A percentile compares a stretch with the other conserved stretches of the same genome.
Evolutionary conservation across 2,329 filamentous ascomycete species (phyloP).

Genomic region (Aspergillus ochraceus): DNA sequence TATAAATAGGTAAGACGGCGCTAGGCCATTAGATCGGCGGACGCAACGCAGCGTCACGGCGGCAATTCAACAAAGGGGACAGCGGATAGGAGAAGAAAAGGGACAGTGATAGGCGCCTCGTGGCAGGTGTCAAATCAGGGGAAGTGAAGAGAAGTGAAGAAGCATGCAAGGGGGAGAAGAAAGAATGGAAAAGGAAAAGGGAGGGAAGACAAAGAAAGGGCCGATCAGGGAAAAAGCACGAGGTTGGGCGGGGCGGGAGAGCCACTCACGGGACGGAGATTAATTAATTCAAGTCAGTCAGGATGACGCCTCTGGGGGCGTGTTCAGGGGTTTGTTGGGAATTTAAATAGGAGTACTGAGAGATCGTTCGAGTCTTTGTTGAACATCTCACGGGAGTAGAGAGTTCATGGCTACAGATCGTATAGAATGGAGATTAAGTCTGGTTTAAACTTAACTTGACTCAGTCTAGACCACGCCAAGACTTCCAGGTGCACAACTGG

Average conservation of each 20-base stretch:
- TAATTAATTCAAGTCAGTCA: neutral
- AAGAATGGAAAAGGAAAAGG: neutral
- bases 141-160: neutral
- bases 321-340: no score
- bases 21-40: neutral
- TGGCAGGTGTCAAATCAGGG: neutral
- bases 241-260: neutral
- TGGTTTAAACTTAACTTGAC: no score
- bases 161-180: neutral
- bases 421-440: no score
- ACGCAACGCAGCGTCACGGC: neutral
- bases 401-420: no score
- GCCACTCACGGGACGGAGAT: neutral
- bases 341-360: no score
- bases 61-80: neutral
- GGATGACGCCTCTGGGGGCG: no score
- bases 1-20: neutral
- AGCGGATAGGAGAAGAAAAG: no score
- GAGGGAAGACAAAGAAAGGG: neutral
- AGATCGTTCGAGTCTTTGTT: no score
- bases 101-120: neutral
- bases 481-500: neutral
- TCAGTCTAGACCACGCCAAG: no score
- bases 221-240: neutral
- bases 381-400: no score